phyloP scores from a whole-genome alignment of 2,329 filamentous ascomycete species.

The Hypocrella siamensis region DNA sequence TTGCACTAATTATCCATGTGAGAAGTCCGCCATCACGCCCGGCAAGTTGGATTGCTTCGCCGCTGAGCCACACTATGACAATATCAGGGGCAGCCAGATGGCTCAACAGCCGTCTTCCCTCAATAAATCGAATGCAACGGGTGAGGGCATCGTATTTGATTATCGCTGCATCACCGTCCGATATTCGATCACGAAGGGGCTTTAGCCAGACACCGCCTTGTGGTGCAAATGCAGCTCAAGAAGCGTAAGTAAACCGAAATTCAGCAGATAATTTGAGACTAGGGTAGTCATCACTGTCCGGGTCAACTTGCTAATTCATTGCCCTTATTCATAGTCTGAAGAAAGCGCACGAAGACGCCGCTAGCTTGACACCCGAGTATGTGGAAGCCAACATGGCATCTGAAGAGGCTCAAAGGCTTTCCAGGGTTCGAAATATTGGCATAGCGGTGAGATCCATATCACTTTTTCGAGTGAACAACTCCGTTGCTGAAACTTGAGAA shows the following conservation, averaged over 20 bases:
- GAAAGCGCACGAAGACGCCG: constrained; percentile 37
- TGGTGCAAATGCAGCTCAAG: constrained; percentile 20
- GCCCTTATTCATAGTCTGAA: constrained; percentile 20
- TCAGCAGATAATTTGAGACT: constrained; percentile 1
- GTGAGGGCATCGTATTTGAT: too few relatives aligned
- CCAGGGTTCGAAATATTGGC: constrained; percentile 86
- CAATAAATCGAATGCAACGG: too few relatives aligned
- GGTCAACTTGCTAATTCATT: constrained; percentile 1
- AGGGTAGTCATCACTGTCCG: background rate
- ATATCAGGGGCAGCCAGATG: too few relatives aligned
- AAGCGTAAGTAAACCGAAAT: constrained; percentile 18
- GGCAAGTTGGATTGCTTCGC: too few relatives aligned
- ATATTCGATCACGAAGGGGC: constrained; percentile 2
- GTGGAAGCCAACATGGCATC: constrained; percentile 69
- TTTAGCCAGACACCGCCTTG: constrained; percentile 18
- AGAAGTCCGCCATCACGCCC: too few relatives aligned
- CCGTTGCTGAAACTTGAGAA: constrained; percentile 15
- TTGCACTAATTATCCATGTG: too few relatives aligned
- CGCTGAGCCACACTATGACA: too few relatives aligned
- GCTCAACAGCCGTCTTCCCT: too few relatives aligned
- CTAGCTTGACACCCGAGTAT: constrained; percentile 36
- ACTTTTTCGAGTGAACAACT: background rate
- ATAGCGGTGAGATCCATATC: constrained; percentile 54
- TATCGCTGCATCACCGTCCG: too few relatives aligned
- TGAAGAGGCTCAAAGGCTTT: constrained; percentile 61